Conservation (phyloP, 768 basidiomycete genomes). For the Lyophyllum shimeji region DNA sequence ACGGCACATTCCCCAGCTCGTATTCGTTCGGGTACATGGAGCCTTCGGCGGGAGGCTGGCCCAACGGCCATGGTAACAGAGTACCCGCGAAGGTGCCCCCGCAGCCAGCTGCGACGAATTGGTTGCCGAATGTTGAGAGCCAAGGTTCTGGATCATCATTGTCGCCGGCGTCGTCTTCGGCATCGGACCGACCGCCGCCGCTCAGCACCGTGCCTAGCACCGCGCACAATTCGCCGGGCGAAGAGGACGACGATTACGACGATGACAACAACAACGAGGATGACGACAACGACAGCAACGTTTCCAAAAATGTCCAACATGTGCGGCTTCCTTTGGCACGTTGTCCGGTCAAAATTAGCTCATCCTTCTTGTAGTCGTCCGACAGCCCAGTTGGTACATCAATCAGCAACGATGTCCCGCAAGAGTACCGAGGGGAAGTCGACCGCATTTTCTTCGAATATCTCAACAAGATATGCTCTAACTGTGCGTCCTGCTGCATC, state of each 20-base stretch:
- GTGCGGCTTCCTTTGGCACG: constrained; percentile 7
- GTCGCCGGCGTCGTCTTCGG: constrained; percentile 23
- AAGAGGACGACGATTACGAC: constrained; percentile 58
- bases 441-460: constrained; percentile 92
- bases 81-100: constrained; percentile 5
- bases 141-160: constrained; percentile 16
- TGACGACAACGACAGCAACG: constrained; percentile 31
- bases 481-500: constrained; percentile 53
- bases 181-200: constrained; percentile 25
- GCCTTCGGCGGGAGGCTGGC: constrained; percentile 25
- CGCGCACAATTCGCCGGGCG: constrained; percentile 40
- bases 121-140: constrained; percentile 19
- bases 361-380: constrained; percentile 20
- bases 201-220: constrained; percentile 26
- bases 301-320: constrained; percentile 19
- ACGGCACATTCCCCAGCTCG: constrained; percentile 38
- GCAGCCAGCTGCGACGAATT: constrained; percentile 12
- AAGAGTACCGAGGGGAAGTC: constrained; percentile 79
- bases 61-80: constrained; percentile 10
- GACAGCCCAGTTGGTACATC: constrained; percentile 29
- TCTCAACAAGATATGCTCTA: constrained; percentile 84
- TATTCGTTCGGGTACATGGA: constrained; percentile 37
- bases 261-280: constrained; percentile 45
- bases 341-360: not conserved
- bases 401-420: constrained; percentile 58